These are phyloP conservation scores for Lactarius sanguifluus DNA, from an alignment of 768 basidiomycete species.

Conservation along the genomic window DNA sequence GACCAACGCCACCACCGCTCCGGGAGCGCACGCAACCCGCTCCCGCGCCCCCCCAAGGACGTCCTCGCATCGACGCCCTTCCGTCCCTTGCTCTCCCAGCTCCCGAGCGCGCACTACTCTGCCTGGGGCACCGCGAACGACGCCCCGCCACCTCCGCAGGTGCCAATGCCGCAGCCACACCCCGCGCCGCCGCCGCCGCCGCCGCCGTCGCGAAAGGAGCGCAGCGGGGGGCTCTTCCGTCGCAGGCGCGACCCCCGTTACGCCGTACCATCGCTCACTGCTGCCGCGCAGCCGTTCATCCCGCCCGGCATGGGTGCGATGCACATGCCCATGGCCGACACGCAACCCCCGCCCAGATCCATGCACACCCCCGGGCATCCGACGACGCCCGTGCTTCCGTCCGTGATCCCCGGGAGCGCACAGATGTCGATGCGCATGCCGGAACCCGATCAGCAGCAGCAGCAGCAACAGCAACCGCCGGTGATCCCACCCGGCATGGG, in stretches of 20 bases:
- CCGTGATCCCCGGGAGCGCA: constrained; percentile 6
- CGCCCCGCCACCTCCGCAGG: neutral
- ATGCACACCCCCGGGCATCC: neutral
- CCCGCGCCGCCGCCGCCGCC: constrained; percentile 8
- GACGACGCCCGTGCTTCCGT: neutral
- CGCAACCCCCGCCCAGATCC: neutral
- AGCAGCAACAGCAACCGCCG: neutral
- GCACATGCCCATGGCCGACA: constrained; percentile 17
- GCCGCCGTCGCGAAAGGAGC: constrained; percentile 8
- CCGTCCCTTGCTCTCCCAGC: constrained; percentile 47
- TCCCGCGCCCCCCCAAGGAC: constrained; percentile 62
- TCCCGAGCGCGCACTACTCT: constrained; percentile 42
- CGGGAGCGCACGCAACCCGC: constrained; percentile 46
- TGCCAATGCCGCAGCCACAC: neutral
- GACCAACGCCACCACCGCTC: constrained; percentile 47
- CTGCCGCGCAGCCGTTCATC: constrained; percentile 11
- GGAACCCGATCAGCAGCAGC: neutral
- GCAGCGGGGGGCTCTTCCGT: constrained; percentile 20
- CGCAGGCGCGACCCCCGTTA: constrained; percentile 3
- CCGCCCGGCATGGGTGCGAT: neutral
- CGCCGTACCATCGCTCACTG: constrained; percentile 2
- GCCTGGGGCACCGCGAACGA: constrained; percentile 26
- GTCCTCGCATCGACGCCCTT: constrained; percentile 60
- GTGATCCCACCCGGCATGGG: constrained; percentile 8
- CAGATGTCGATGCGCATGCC: constrained; percentile 26